These are phyloP conservation scores for Terfezia claveryi DNA, from an alignment of 495 filamentous ascomycete species.

Conservation along the genomic window DNA sequence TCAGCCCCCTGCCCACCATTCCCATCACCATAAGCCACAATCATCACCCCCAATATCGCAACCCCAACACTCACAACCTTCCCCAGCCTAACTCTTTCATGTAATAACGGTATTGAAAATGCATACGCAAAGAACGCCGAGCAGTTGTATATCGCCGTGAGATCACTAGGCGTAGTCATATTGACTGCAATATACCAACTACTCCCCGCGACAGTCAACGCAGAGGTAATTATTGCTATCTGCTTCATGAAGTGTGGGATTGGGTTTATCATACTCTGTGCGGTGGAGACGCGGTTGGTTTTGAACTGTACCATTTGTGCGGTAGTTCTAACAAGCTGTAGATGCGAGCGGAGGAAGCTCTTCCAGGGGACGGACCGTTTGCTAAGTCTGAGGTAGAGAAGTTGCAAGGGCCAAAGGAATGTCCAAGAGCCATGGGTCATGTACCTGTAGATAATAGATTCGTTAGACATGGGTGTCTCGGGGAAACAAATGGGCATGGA, in stretches of 20 bases:
- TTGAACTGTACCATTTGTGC: conserved; percentile 51
- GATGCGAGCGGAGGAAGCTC: conserved; percentile 71
- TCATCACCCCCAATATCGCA: conserved; percentile 68
- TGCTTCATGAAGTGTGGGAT: conserved; percentile 52
- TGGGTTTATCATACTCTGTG: conserved; percentile 30
- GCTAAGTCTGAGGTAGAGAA: conserved; percentile 50
- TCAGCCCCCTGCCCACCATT: conserved; percentile 22
- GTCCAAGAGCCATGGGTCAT: conserved; percentile 87
- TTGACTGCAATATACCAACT: conserved; percentile 91
- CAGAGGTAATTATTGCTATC: conserved; percentile 60
- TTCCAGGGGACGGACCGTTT: conserved; percentile 47
- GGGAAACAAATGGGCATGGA: neutral
- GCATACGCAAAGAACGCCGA: conserved; percentile 96
- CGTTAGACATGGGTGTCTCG: neutral
- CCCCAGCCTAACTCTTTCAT: conserved; percentile 55
- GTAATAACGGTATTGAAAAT: conserved; percentile 72
- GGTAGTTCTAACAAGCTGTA: conserved; percentile 49
- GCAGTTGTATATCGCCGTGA: conserved; percentile 98
- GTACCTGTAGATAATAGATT: conserved; percentile 32
- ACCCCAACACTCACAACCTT: conserved; percentile 68
- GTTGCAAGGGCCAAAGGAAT: conserved; percentile 65
- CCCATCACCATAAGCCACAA: conserved; percentile 76
- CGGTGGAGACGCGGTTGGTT: conserved; percentile 38
- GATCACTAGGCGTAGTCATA: conserved; percentile 71
- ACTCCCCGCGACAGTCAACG: conserved; percentile 74